Conservation (phyloP, 176 grass and related monocot species). For the Raddia guianensis region DNA sequence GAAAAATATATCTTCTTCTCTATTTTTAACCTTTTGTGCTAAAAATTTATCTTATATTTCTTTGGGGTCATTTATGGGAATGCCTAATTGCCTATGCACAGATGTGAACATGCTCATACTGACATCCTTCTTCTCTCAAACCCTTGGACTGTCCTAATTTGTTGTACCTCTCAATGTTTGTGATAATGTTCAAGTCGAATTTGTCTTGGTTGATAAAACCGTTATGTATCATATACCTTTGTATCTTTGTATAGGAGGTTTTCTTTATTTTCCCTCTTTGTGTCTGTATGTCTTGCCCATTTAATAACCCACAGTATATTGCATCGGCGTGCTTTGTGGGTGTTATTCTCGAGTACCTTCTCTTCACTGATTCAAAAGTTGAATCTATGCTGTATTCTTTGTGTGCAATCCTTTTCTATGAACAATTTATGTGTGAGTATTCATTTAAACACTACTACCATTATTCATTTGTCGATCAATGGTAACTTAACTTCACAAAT, state of each 20-base stretch:
- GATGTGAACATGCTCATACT: too few relatives aligned
- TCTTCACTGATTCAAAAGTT: too few relatives aligned
- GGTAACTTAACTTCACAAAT: constrained; percentile 12
- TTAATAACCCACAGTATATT: too few relatives aligned
- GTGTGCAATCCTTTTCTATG: background rate
- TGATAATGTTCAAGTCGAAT: background rate
- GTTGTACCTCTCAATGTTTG: background rate
- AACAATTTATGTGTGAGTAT: background rate
- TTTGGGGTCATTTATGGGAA: too few relatives aligned
- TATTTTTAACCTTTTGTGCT: background rate
- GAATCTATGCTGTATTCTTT: constrained; percentile 13
- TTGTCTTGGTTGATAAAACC: background rate
- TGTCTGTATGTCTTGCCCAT: too few relatives aligned
- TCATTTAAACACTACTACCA: constrained; percentile 15
- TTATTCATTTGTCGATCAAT: constrained; percentile 25
- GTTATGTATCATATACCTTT: too few relatives aligned
- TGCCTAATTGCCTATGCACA: too few relatives aligned
- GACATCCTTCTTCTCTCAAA: background rate
- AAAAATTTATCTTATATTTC: too few relatives aligned
- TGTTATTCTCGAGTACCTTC: background rate
- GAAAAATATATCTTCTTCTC: background rate
- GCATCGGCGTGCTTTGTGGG: too few relatives aligned
- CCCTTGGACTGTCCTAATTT: background rate
- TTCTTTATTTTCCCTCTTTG: too few relatives aligned
- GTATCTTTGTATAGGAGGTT: too few relatives aligned